Base-by-base conservation (phyloP, 2,329 filamentous ascomycete species). In the Ophiosphaerella narmari region DNA sequence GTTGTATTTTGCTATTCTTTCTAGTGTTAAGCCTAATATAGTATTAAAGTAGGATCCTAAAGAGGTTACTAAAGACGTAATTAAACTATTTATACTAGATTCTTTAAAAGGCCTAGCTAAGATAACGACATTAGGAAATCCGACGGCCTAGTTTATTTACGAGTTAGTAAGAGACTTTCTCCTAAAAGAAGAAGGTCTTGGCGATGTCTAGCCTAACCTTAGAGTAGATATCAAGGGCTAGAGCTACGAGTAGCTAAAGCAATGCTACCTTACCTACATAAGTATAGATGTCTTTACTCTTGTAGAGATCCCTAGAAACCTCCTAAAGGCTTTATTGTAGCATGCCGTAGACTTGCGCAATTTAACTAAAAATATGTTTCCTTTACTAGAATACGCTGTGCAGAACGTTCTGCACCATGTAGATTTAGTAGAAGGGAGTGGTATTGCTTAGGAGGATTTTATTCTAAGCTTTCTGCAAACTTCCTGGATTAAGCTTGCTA, bases 341-440 rank as follows among this genome's bases (percentile, higher is more conserved):
- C 13, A 52, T 39, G 54, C 51, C 18, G 40, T 29, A 50, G 45
- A 33, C 41, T 6, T 52, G 4, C 48, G 48, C 42, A 46, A n/a
- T n/a, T n/a, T n/a, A n/a, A n/a, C n/a, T n/a, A n/a, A n/a, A 18
- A n/a, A 39, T 4, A 54, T 58, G 24, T 77, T 72, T 51, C 75
- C 78, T 1, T 80, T 84, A 45, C 63, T 83, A 6, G 53, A 73
- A 43, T 81, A 81, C 55, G 72, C 77, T 13, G 59, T 73, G 24
- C 48, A 63, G 6, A 65, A 77, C 77, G n/a, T 79, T 5, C 62
- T 80, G 11, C 42, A 59, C 32, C 78, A 81, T 52, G 69, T 77
- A 13, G 58, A 80, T 47, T 21, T 21, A 14, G 74, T 76, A 29
- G 59, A 67, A 40, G 51, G 55, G 12, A n/a, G 24, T 38, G 52